A percentile compares a stretch with the other conserved stretches of the same genome.
Conservation (phyloP, 2,329 filamentous ascomycete species). For the Mycosphaerella sp. region DNA sequence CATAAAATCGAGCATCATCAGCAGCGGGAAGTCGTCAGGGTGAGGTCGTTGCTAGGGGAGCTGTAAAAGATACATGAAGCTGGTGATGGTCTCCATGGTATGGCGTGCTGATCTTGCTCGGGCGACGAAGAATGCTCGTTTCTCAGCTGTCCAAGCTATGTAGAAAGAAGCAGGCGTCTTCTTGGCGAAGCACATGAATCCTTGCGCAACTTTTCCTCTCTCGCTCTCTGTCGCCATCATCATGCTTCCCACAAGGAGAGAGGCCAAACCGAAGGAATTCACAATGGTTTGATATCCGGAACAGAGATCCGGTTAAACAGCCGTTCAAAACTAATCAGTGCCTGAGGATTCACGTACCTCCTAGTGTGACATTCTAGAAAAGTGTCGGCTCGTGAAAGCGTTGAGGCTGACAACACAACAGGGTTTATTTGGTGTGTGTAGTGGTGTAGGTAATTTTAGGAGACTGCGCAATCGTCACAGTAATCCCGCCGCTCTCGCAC, state of each 20-base stretch:
- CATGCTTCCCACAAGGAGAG: too few relatives aligned
- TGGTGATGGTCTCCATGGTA: neutral
- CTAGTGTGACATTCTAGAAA: neutral
- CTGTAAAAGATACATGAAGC: neutral
- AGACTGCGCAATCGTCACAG: conserved; percentile 8
- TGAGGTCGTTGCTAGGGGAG: neutral
- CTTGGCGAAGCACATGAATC: too few relatives aligned
- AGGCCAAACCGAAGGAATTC: too few relatives aligned
- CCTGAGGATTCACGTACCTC: neutral
- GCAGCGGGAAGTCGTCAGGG: neutral
- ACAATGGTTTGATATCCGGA: too few relatives aligned
- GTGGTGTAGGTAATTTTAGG: conserved; percentile 6
- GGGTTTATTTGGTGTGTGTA: neutral
- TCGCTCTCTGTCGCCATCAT: too few relatives aligned
- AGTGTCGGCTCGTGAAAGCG: conserved; percentile 7
- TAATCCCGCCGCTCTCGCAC: neutral
- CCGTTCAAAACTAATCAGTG: too few relatives aligned
- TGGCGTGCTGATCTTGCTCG: too few relatives aligned
- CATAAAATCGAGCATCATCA: neutral
- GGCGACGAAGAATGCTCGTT: too few relatives aligned
- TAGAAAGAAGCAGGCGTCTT: too few relatives aligned
- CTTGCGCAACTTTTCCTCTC: too few relatives aligned
- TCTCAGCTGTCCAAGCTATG: too few relatives aligned
- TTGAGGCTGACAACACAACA: conserved; percentile 7
- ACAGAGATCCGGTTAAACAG: too few relatives aligned